A percentile compares a stretch with the other conserved stretches of the same genome.
Conservation (phyloP, 1,284 basidiomycete species). For the Prillingera fragicola region DNA sequence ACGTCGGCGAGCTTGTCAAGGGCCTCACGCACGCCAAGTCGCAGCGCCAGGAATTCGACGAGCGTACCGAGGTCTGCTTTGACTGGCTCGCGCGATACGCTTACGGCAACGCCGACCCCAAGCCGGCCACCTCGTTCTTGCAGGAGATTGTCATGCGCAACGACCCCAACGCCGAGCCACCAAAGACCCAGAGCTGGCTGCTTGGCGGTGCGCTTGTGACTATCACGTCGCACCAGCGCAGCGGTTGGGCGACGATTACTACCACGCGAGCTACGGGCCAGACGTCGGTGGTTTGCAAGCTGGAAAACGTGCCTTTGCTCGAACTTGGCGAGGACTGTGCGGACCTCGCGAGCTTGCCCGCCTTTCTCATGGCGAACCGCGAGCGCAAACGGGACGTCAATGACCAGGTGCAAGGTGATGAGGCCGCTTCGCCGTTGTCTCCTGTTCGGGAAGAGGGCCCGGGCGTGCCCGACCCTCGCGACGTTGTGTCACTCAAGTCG, state of each 20-base stretch:
- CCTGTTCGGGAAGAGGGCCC: background rate
- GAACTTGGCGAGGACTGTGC: constrained; percentile 74
- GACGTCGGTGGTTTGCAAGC: constrained; percentile 72
- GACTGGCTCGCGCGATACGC: constrained; percentile 96
- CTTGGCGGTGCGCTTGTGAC: constrained; percentile 82
- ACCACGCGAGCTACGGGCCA: constrained; percentile 85
- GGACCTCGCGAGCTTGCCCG: constrained; percentile 64
- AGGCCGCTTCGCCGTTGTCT: background rate
- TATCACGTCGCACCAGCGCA: constrained; percentile 64
- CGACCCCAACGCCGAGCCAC: constrained; percentile 20
- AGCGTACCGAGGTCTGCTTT: constrained; percentile 91
- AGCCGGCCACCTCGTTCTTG: constrained; percentile 74
- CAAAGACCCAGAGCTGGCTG: constrained; percentile 69
- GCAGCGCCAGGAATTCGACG: constrained; percentile 68
- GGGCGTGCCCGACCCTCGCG: background rate
- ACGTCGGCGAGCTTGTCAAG: constrained; percentile 80
- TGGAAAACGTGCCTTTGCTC: constrained; percentile 84
- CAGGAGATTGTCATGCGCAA: constrained; percentile 56
- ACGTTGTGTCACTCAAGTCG: constrained; percentile 11
- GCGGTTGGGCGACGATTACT: constrained; percentile 85
- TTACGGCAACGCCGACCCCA: constrained; percentile 87
- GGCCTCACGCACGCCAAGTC: constrained; percentile 86
- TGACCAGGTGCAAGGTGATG: background rate
- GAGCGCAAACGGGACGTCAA: constrained; percentile 33
- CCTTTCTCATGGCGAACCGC: constrained; percentile 67